Evolutionary conservation across 495 filamentous ascomycete genomes (phyloP).

Genomic region (Thozetella sp.): DNA sequence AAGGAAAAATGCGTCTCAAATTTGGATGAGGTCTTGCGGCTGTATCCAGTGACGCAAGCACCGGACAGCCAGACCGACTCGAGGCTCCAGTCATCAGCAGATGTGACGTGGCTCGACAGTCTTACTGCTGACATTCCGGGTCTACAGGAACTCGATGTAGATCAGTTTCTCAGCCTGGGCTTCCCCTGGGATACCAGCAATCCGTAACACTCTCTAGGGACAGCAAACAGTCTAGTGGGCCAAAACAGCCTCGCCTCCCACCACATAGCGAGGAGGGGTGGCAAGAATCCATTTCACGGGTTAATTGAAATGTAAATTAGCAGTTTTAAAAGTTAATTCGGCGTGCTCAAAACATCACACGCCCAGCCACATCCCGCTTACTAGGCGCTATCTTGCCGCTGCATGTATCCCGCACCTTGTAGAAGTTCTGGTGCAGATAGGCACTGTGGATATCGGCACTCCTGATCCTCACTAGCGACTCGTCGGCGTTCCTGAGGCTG

Average conservation of each 20-base stretch:
- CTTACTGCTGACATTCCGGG: background rate
- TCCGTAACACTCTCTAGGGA: no score
- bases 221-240: no score
- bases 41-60: background rate
- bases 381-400: background rate
- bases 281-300: no score
- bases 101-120: background rate
- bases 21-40: background rate
- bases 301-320: no score
- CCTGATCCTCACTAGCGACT: background rate
- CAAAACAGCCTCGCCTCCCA: no score
- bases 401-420: background rate
- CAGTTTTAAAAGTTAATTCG: no score
- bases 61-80: background rate
- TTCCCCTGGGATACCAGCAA: no score
- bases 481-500: background rate
- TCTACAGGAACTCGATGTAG: background rate
- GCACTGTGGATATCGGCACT: background rate
- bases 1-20: background rate
- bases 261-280: no score
- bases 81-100: background rate
- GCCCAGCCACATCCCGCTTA: no score
- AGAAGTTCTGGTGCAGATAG: background rate
- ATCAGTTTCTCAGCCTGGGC: background rate
- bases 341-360: no score